Conservation (phyloP, 2,329 filamentous ascomycete genomes). For the Ophiocordyceps sinensis region DNA sequence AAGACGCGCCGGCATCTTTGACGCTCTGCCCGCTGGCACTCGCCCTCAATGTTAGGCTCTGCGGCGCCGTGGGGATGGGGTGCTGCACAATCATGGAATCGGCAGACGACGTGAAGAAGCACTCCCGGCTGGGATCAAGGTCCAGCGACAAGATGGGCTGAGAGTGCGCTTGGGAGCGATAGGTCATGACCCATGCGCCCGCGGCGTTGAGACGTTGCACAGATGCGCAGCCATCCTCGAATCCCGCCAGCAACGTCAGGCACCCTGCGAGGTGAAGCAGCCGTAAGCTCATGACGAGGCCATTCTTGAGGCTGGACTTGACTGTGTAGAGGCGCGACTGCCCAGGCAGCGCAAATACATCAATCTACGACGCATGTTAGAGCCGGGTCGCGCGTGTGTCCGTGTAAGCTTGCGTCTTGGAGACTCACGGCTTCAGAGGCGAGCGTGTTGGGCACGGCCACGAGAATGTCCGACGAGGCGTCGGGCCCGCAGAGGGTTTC, state of each 20-base stretch:
- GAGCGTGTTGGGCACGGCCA: constrained; percentile 71
- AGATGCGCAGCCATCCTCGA: constrained; percentile 69
- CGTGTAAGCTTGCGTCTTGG: not conserved
- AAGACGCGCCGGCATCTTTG: constrained; percentile 4
- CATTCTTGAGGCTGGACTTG: constrained; percentile 35
- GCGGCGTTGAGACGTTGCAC: constrained; percentile 39
- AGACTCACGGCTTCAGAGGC: constrained; percentile 51
- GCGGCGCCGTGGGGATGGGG: constrained; percentile 34
- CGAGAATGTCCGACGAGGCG: constrained; percentile 33
- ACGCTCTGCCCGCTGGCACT: constrained; percentile 5
- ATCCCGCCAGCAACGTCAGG: constrained; percentile 58
- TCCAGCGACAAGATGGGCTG: constrained; percentile 73
- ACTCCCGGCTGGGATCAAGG: constrained; percentile 31
- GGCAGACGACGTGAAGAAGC: constrained; percentile 68
- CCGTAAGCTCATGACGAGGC: constrained; percentile 80
- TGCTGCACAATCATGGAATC: constrained; percentile 71
- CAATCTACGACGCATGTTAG: constrained; percentile 34
- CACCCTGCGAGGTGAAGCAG: constrained; percentile 36
- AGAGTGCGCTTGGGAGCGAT: constrained; percentile 52
- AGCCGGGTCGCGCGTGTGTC: not conserved
- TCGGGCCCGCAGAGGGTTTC: constrained; percentile 6
- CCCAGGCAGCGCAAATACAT: constrained; percentile 70
- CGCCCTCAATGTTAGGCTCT: constrained; percentile 8
- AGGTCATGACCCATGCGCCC: constrained; percentile 36
- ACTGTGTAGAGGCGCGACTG: constrained; percentile 52